These are phyloP conservation scores for Naganishia vishniacii DNA, from an alignment of 768 basidiomycete genomes.

Conservation along the genomic window DNA sequence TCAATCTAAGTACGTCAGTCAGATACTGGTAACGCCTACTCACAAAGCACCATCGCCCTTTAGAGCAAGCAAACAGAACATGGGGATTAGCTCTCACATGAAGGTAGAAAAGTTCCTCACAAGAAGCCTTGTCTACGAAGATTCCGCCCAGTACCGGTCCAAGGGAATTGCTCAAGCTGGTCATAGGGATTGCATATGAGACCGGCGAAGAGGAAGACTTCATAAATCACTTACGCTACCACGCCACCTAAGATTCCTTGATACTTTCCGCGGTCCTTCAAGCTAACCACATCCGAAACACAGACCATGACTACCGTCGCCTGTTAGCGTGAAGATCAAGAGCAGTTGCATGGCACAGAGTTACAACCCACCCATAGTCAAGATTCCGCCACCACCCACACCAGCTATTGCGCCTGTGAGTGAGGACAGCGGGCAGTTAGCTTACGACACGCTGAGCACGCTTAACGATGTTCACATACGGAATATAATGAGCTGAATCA, in stretches of 20 bases:
- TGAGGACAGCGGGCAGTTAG: background rate
- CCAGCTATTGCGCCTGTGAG: slow-evolving; percentile 21
- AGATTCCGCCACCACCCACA: slow-evolving; percentile 26
- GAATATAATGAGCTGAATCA: slow-evolving; percentile 65
- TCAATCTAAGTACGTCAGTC: background rate
- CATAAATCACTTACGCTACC: slow-evolving; percentile 54
- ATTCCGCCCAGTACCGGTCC: slow-evolving; percentile 67
- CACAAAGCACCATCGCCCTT: slow-evolving; percentile 62
- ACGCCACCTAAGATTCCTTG: slow-evolving; percentile 66
- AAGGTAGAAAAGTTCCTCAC: too few relatives aligned
- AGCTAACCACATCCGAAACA: slow-evolving; percentile 62
- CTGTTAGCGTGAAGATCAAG: too few relatives aligned
- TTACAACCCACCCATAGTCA: slow-evolving; percentile 20
- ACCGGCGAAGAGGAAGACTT: too few relatives aligned
- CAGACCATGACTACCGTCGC: slow-evolving; percentile 31
- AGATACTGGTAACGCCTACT: slow-evolving; percentile 16
- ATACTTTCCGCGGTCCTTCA: slow-evolving; percentile 63
- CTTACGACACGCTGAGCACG: background rate
- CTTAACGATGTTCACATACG: slow-evolving; percentile 38
- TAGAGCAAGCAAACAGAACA: background rate
- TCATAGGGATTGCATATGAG: background rate
- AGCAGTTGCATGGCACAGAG: too few relatives aligned
- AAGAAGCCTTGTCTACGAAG: slow-evolving; percentile 59
- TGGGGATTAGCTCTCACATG: too few relatives aligned
- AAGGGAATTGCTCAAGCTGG: slow-evolving; percentile 52